These are phyloP conservation scores for Misopates orontium DNA, from an alignment of 257 asterid genomes.

Conservation along the genomic window DNA sequence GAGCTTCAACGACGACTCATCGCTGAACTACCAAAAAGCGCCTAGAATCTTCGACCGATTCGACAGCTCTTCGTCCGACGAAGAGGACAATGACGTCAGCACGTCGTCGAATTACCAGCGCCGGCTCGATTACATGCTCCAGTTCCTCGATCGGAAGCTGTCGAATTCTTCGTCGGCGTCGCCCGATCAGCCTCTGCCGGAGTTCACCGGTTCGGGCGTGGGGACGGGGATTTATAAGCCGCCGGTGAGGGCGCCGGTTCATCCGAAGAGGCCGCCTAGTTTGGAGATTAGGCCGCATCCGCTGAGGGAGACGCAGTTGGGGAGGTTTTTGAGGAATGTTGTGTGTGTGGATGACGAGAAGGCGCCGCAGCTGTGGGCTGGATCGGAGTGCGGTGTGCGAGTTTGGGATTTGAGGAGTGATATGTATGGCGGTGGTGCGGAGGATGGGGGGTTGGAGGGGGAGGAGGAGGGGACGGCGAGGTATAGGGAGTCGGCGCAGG, in stretches of 20 bases:
- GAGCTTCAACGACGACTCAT: conserved; percentile 45
- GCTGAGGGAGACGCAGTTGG: conserved; percentile 70
- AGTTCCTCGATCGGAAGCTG: conserved; percentile 77
- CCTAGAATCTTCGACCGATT: conserved; percentile 83
- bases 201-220: conserved; percentile 62
- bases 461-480: conserved; percentile 71
- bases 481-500: conserved; percentile 59
- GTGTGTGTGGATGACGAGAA: conserved; percentile 49
- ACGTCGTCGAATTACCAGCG: conserved; percentile 60
- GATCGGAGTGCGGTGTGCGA: conserved; percentile 81
- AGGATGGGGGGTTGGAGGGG: conserved; percentile 57
- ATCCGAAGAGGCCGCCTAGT: conserved; percentile 74
- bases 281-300: conserved; percentile 92
- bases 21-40: conserved; percentile 35
- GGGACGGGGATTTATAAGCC: conserved; percentile 62
- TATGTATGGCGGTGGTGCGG: conserved; percentile 52
- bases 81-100: conserved; percentile 50
- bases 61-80: conserved; percentile 63
- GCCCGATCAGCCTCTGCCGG: conserved; percentile 62
- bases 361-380: conserved; percentile 88
- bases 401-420: conserved; percentile 71
- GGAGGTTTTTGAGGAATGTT: conserved; percentile 71
- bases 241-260: conserved; percentile 67
- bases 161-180: conserved; percentile 41
- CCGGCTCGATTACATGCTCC: conserved; percentile 87